Base-by-base conservation (phyloP, 179 eudicot species). In the Vitellaria paradoxa region DNA sequence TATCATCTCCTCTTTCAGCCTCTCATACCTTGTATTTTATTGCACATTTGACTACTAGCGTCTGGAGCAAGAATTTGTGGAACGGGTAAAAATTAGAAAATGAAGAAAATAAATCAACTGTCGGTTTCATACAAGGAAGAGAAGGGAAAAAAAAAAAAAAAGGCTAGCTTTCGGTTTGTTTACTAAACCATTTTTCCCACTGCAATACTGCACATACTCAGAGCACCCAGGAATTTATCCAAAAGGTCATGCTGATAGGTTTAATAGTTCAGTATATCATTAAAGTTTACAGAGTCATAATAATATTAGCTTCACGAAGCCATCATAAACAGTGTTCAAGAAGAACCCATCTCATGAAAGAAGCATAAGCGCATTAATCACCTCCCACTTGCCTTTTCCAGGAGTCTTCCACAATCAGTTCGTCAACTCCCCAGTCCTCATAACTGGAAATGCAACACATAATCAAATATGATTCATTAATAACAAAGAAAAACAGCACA, bases 381-480 rank as follows among this genome's bases (percentile, higher is more conserved):
- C 98, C 97, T 30, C 98, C 99, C 0, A 96, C 98, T 87, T 96
- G 99, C 84, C 98, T 92, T 85, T 93, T 96, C 99, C 99, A 96
- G 1, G 99, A 93, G 79, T 96, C 99, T 81, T 96, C 99, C 57
- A 96, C 99, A 57, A 93, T 89, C 82, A 96, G 74, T 79, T 96
- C 99, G 80, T 96, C 96, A 59, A 96, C 99, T 23, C 99, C 99
- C 99, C 98, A 96, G 71, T 96, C 99, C 84, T 96, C 99, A 60
- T 89, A 96, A 83, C 97, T 94, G 86, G 73, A 81, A 24, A 63
- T 7, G 15, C 30, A 2, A 49, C 71, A 66, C 11, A 24, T 23
- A 14, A 2, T 37, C 56, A 42, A 55, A 24, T 37, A 10, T 1
- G 18, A n/a, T 45, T 18, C 23, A 13, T 42, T 62, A 6, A 7